Percentiles rank a stretch among this genome's conserved stretches.
Conservation (phyloP, 495 filamentous ascomycete species). For the Oleoguttula mirabilis region DNA sequence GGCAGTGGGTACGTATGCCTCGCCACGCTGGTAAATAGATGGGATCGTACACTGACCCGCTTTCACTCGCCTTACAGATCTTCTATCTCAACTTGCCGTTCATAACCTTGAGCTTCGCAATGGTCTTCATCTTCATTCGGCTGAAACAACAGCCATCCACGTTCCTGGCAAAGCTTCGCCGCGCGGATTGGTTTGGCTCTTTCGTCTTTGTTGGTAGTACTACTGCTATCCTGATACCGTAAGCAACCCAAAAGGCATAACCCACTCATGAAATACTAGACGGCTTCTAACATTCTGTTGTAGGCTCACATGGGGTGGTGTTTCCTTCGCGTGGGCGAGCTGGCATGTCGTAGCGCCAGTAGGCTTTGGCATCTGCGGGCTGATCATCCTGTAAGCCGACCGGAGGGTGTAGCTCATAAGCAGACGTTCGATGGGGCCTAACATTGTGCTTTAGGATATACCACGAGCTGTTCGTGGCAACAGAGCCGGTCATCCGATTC, state of each 20-base stretch:
- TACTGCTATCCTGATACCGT: not conserved
- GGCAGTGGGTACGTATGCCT: too few relatives aligned
- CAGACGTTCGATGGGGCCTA: too few relatives aligned
- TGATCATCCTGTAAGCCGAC: too few relatives aligned
- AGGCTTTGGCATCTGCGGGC: slow-evolving; percentile 23
- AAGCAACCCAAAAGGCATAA: too few relatives aligned
- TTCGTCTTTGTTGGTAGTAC: not conserved
- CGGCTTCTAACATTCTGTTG: too few relatives aligned
- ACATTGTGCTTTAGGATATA: slow-evolving; percentile 24
- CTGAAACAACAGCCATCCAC: slow-evolving; percentile 32
- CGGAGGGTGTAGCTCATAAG: too few relatives aligned
- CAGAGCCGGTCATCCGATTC: slow-evolving; percentile 43
- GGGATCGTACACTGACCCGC: not conserved
- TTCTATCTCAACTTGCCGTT: slow-evolving; percentile 50
- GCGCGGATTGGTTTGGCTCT: not conserved
- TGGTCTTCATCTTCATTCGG: slow-evolving; percentile 40
- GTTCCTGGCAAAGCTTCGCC: slow-evolving; percentile 4
- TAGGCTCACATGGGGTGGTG: not conserved
- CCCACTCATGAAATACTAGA: too few relatives aligned
- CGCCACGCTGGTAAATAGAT: not conserved
- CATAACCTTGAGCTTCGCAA: slow-evolving; percentile 34
- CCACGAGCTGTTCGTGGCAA: slow-evolving; percentile 28
- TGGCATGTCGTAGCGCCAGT: slow-evolving; percentile 19
- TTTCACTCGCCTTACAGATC: slow-evolving; percentile 3
- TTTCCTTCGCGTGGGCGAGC: not conserved